Percentiles rank a stretch among this genome's conserved stretches.
Conservation (phyloP, 2,329 filamentous ascomycete genomes). For the Furcasterigmium furcatum region DNA sequence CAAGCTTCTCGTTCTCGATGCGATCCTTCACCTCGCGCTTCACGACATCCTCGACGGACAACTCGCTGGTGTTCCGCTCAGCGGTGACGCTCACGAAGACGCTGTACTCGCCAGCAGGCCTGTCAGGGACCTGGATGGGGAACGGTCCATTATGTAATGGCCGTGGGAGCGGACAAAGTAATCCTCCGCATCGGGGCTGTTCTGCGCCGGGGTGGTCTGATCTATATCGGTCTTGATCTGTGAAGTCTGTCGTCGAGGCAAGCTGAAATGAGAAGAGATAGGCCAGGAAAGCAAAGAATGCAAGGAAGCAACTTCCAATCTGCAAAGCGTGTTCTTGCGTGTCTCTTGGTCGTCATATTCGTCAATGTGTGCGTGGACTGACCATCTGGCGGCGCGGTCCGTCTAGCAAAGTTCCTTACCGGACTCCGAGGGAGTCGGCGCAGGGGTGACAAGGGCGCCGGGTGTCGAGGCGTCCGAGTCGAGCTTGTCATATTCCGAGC, state of each 20-base stretch:
- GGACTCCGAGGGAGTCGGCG: slow-evolving; percentile 23
- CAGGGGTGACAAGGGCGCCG: slow-evolving; percentile 19
- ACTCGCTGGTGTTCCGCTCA: slow-evolving; percentile 35
- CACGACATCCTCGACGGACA: slow-evolving; percentile 54
- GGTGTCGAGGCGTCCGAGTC: slow-evolving; percentile 11
- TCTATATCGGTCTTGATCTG: too few species aligned
- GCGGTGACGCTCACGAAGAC: slow-evolving; percentile 55
- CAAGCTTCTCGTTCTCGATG: slow-evolving; percentile 54
- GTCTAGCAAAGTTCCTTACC: slow-evolving; percentile 16
- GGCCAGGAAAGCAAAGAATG: too few species aligned
- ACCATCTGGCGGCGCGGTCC: too few species aligned
- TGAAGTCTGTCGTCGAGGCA: too few species aligned
- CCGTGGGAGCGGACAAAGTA: slow-evolving; percentile 58
- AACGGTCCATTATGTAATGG: slow-evolving; percentile 56
- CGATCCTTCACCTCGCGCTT: slow-evolving; percentile 45
- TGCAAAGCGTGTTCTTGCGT: too few species aligned
- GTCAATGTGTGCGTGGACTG: too few species aligned
- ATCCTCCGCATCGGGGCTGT: slow-evolving; percentile 49
- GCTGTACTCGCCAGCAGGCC: slow-evolving; percentile 53
- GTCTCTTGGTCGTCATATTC: too few species aligned
- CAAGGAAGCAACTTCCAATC: too few species aligned
- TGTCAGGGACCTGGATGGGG: slow-evolving; percentile 52
- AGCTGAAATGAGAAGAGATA: too few species aligned
- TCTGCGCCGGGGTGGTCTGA: too few species aligned
- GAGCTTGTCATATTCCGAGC: slow-evolving; percentile 11